phyloP scores from a whole-genome alignment of 1,284 basidiomycete genomes.

The Tylopilus sp. region DNA sequence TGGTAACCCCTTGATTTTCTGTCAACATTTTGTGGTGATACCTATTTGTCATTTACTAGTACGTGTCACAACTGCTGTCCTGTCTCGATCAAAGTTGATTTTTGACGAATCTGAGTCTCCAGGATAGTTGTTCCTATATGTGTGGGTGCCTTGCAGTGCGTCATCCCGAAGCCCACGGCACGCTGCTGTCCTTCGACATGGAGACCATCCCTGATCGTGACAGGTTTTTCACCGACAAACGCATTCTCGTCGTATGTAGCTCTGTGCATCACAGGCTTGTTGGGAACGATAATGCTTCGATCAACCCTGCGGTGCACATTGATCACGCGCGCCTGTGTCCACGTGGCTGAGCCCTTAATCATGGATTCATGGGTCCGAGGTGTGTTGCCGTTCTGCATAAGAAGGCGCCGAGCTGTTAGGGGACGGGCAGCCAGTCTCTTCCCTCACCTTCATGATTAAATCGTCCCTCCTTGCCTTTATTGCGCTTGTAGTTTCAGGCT shows the following conservation, averaged over 20 bases:
- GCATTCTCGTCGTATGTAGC: neutral
- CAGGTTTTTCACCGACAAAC: neutral
- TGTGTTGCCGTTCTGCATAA: slow-evolving; percentile 11
- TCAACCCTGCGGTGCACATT: no score
- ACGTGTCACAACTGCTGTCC: neutral
- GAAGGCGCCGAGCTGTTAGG: neutral
- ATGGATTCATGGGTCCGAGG: neutral
- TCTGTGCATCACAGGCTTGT: neutral
- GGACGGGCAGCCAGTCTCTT: neutral
- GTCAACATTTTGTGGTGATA: neutral
- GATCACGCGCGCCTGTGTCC: neutral
- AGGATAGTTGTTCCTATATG: no score
- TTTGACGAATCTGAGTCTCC: no score
- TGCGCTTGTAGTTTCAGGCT: slow-evolving; percentile 6
- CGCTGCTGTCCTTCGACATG: neutral
- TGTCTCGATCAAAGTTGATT: neutral
- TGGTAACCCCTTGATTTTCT: neutral
- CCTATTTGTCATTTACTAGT: neutral
- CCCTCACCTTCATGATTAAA: slow-evolving; percentile 9
- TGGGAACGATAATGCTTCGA: neutral
- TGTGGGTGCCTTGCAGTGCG: neutral
- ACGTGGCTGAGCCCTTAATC: neutral
- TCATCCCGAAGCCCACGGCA: neutral
- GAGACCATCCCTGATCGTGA: neutral
- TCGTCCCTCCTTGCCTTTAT: slow-evolving; percentile 9